These are phyloP conservation scores for Phytophthora uliginosa DNA, from an alignment of 352 stramenopile genomes.

Conservation along the genomic window DNA sequence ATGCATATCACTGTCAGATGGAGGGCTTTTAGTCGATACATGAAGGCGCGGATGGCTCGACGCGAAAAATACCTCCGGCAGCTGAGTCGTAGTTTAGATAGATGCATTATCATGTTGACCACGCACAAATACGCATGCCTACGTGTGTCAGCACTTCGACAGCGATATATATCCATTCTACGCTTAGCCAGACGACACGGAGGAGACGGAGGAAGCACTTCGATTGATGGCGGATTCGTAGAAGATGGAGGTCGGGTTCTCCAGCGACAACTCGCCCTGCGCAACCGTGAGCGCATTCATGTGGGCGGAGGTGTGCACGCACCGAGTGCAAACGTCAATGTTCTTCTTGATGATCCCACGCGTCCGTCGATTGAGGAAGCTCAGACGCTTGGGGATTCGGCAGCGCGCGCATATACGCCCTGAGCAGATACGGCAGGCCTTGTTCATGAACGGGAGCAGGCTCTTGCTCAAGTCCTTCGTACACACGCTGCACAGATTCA, in stretches of 20 bases:
- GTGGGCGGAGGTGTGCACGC: conserved; percentile 39
- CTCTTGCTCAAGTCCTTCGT: conserved; percentile 51
- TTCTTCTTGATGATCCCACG: conserved; percentile 44
- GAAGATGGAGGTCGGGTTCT: conserved; percentile 44
- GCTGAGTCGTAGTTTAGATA: conserved; percentile 2
- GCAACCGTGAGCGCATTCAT: conserved; percentile 44
- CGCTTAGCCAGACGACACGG: conserved; percentile 22
- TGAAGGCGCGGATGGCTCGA: no score
- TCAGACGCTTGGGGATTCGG: conserved; percentile 44
- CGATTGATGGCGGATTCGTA: conserved; percentile 38
- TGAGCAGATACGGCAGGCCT: conserved; percentile 46
- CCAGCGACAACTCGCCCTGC: conserved; percentile 35
- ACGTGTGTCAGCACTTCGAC: conserved; percentile 4
- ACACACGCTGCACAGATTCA: conserved; percentile 45
- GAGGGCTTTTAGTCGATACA: not conserved
- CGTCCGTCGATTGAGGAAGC: conserved; percentile 44
- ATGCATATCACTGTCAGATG: conserved; percentile 25
- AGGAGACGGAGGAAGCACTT: conserved; percentile 30
- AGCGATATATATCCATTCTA: not conserved
- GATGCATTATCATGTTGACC: conserved; percentile 8
- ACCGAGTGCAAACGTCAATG: conserved; percentile 49
- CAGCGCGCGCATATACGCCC: conserved; percentile 44
- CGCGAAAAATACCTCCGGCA: no score
- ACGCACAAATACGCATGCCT: conserved; percentile 5
- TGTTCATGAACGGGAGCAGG: conserved; percentile 48